These are phyloP conservation scores for Starmerella tilneyi DNA, from an alignment of 805 yeast species.

Conservation along the genomic window DNA sequence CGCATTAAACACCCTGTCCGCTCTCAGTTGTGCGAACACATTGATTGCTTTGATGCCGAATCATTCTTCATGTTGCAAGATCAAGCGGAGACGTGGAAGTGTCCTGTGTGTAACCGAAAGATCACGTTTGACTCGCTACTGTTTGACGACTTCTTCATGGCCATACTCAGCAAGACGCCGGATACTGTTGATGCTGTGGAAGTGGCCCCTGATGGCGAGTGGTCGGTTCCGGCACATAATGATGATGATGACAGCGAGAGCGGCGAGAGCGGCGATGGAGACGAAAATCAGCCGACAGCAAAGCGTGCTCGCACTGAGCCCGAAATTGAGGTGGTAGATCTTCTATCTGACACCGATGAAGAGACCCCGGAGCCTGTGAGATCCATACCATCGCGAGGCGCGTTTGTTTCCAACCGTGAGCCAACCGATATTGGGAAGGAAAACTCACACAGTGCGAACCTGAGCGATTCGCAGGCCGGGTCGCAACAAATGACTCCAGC, in stretches of 20 bases:
- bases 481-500: too few species aligned
- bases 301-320: constrained; percentile 1
- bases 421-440: too few species aligned
- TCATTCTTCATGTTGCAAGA: constrained; percentile 64
- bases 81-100: constrained; percentile 75
- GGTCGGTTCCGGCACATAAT: constrained; percentile 37
- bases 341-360: constrained; percentile 17
- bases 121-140: constrained; percentile 51
- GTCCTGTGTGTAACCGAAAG: constrained; percentile 64
- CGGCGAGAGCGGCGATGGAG: constrained; percentile 6
- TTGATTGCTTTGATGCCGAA: constrained; percentile 79
- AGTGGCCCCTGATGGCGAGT: constrained; percentile 60
- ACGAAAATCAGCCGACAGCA: constrained; percentile 2
- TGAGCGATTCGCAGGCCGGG: too few species aligned
- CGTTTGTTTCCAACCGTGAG: not conserved
- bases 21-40: constrained; percentile 61
- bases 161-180: constrained; percentile 46
- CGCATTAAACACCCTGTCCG: constrained; percentile 64
- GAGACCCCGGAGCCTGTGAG: constrained; percentile 9
- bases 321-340: constrained; percentile 14
- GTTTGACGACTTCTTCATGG: constrained; percentile 61
- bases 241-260: constrained; percentile 15
- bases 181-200: constrained; percentile 56
- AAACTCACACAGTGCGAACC: too few species aligned
- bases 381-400: not conserved